phyloP scores from a whole-genome alignment of 208 protist species.

The Trypanosoma scelopori region DNA sequence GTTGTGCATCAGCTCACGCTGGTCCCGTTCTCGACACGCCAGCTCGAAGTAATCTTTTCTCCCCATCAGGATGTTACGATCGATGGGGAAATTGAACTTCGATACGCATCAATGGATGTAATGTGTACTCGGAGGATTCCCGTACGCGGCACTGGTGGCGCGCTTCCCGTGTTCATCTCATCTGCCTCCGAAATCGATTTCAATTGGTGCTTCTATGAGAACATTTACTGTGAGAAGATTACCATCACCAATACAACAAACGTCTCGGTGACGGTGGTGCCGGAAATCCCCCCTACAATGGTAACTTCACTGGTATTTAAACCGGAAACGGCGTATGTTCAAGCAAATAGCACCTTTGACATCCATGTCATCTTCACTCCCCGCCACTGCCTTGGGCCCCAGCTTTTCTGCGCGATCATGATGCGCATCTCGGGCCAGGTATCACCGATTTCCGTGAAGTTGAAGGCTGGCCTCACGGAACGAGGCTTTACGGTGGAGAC shows the following conservation, averaged over 20 bases:
- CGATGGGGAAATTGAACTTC: conserved; percentile 47
- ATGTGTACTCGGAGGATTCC: conserved; percentile 27
- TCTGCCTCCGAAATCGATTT: conserved; percentile 55
- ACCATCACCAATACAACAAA: conserved; percentile 64
- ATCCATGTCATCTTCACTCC: conserved; percentile 40
- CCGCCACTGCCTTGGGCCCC: conserved; percentile 13
- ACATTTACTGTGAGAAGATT: conserved; percentile 70
- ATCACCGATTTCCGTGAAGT: conserved; percentile 33
- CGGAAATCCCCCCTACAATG: conserved; percentile 27
- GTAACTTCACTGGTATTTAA: conserved; percentile 23
- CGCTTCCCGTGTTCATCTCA: conserved; percentile 73
- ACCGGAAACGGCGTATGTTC: conserved; percentile 41
- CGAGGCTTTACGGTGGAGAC: conserved; percentile 27
- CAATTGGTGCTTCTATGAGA: conserved; percentile 75
- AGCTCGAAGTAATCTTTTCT: conserved; percentile 51
- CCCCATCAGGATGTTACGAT: conserved; percentile 39
- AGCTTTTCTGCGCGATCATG: conserved; percentile 24
- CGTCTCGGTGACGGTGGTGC: conserved; percentile 39
- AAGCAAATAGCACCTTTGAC: conserved; percentile 47
- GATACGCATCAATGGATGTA: conserved; percentile 38
- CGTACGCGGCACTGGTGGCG: conserved; percentile 46
- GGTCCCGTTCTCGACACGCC: conserved; percentile 40
- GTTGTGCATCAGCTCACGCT: conserved; percentile 51
- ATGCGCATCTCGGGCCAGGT: conserved; percentile 45
- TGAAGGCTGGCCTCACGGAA: conserved; percentile 42